Conservation (phyloP, 305 asterid genomes). For the Fraxinus angustifolia region DNA sequence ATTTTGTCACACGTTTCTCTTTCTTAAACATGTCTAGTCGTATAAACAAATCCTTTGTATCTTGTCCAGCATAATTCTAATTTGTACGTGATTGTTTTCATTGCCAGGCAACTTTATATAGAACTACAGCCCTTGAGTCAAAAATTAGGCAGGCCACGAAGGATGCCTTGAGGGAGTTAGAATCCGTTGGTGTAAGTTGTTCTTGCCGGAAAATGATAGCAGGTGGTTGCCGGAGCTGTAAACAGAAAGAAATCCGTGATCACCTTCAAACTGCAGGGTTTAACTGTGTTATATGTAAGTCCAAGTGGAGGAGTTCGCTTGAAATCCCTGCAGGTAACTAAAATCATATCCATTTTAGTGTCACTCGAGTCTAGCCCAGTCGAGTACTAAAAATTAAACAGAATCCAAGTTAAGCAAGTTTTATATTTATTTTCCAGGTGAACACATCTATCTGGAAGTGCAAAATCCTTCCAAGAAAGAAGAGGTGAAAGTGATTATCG, state of each 20-base stretch:
- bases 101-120: conserved; percentile 29
- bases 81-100: not conserved
- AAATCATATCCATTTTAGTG: not conserved
- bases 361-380: not conserved
- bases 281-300: conserved; percentile 31
- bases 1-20: not conserved
- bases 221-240: conserved; percentile 29
- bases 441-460: conserved; percentile 39
- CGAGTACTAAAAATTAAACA: not conserved
- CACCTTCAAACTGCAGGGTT: conserved; percentile 28
- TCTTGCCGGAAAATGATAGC: conserved; percentile 27
- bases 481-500: conserved; percentile 30
- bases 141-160: conserved; percentile 26
- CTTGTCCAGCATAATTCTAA: not conserved
- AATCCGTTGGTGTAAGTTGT: conserved; percentile 12
- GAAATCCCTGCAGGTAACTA: conserved; percentile 35
- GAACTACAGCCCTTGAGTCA: conserved; percentile 34
- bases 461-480: conserved; percentile 10
- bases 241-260: conserved; percentile 23
- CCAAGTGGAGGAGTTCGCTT: conserved; percentile 37
- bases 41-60: not conserved
- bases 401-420: not conserved
- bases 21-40: not conserved
- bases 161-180: conserved; percentile 31
- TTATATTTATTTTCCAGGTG: conserved; percentile 22